A percentile compares a stretch with the other conserved stretches of the same genome.
These are phyloP conservation scores for Penicillium desertorum DNA, from an alignment of 495 filamentous ascomycete species.

Conservation along the genomic window DNA sequence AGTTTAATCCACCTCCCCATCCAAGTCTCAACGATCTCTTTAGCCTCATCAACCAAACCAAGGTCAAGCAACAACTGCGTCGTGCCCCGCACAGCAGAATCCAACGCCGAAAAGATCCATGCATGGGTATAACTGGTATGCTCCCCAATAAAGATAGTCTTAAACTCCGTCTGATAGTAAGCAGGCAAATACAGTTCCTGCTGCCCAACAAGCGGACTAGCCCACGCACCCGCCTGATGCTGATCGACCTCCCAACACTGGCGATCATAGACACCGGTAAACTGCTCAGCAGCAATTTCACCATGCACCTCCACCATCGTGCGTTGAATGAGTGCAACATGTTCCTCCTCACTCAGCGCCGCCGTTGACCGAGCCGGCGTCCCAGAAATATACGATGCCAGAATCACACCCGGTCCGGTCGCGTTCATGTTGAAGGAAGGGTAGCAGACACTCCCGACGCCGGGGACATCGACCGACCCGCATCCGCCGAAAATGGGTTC, in stretches of 20 bases:
- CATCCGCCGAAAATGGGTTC: constrained; percentile 65
- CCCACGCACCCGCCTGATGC: constrained; percentile 56
- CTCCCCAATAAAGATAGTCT: constrained; percentile 68
- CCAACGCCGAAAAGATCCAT: constrained; percentile 68
- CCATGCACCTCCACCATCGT: constrained; percentile 64
- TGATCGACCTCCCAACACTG: constrained; percentile 60
- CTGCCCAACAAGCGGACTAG: constrained; percentile 54
- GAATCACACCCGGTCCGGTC: constrained; percentile 60
- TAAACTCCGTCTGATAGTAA: constrained; percentile 66
- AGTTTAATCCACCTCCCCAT: constrained; percentile 64
- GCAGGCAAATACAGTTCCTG: constrained; percentile 67
- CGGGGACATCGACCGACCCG: constrained; percentile 56
- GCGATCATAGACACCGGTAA: constrained; percentile 58
- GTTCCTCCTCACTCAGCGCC: constrained; percentile 49
- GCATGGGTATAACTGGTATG: constrained; percentile 74
- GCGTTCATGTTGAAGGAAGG: constrained; percentile 63
- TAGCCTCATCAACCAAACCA: constrained; percentile 69
- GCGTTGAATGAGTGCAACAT: constrained; percentile 54
- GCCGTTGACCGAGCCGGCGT: constrained; percentile 47
- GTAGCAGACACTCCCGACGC: constrained; percentile 61
- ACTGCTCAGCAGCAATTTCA: constrained; percentile 53
- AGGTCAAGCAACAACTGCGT: constrained; percentile 65
- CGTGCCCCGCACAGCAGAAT: constrained; percentile 63
- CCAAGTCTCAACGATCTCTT: constrained; percentile 60
- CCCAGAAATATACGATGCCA: constrained; percentile 54